Conservation (phyloP, 768 basidiomycete species). For the Lentinula lateritia region DNA sequence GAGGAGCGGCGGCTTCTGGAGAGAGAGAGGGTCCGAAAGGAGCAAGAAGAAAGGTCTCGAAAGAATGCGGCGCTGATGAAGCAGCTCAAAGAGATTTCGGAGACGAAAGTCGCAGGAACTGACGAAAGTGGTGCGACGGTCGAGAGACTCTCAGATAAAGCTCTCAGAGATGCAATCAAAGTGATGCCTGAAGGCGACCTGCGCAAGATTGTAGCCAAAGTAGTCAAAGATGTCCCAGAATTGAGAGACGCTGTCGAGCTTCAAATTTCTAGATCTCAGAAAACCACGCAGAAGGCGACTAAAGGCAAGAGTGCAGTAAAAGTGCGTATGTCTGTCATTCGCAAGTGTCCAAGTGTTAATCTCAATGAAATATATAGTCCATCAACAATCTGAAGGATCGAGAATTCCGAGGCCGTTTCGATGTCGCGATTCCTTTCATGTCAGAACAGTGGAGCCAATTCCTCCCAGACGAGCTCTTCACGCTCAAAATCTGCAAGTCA, state of each 20-base stretch:
- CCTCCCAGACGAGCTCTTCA: neutral
- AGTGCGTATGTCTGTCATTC: too few relatives aligned
- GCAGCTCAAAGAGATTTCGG: neutral
- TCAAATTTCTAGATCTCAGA: neutral
- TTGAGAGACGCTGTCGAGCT: neutral
- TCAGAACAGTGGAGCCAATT: neutral
- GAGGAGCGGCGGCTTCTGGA: neutral
- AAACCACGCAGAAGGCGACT: neutral
- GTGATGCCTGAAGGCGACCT: neutral
- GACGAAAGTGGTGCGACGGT: neutral
- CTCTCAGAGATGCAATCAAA: neutral
- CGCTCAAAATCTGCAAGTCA: neutral
- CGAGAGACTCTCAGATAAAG: neutral
- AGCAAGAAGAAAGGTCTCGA: neutral
- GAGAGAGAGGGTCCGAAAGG: neutral
- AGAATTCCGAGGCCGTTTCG: neutral
- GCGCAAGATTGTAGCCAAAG: neutral
- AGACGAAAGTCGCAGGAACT: neutral
- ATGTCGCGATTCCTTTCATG: too few relatives aligned
- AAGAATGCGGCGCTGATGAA: neutral
- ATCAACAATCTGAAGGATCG: neutral
- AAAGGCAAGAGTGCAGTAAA: neutral
- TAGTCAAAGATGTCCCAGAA: neutral
- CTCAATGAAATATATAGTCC: too few relatives aligned
- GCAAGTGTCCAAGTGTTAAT: too few relatives aligned